Base-by-base conservation (phyloP, 1,284 basidiomycete genomes). In the Microbotryum scabiosae region DNA sequence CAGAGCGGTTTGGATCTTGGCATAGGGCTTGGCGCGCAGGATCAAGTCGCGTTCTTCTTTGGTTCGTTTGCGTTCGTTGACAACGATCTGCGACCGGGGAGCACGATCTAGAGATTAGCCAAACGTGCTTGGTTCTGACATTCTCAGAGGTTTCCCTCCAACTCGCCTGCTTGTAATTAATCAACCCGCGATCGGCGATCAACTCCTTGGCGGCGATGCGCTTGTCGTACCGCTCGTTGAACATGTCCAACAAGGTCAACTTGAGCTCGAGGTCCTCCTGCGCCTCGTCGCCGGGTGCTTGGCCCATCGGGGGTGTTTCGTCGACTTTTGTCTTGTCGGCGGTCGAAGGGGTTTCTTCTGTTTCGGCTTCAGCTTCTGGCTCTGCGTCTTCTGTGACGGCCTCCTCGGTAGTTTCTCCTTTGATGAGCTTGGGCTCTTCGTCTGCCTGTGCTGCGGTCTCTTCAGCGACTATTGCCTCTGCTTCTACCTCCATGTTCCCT, bases 31-130 rank as follows among this genome's bases (percentile, higher is more conserved):
- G 64, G 94, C 82, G 43, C 93, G 85, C 70, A 89, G 84, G 23
- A 93, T 75, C 57, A 97, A 84, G 66, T 98, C 94, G 68, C 87
- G 84, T 72, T 97, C 93, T 65, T 97, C 94, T 70, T 89, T 88
- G 18, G 84, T 82, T 23, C 90, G 81, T 73, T 93, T 94, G 76
- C 92, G 87, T 69, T 98, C 96, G 1, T 82, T 82, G 10, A 88
- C 87, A 79, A 88, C 85, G 78, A 91, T 88, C 88, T 96, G n/a
- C n/a, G n/a, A n/a, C n/a, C n/a, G n/a, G n/a, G n/a, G n/a, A n/a
- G 74, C 9, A 28, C 12, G 46, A 36, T 60, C 55, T 32, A 32
- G 14, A n/a, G 5, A 21, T 53, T 18, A 52, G 55, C 16, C 3
- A 18, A 10, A 25, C 28, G 46, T 43, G 41, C 47, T 25, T 16